These are phyloP conservation scores for Paraconiothyrium brasiliense DNA, from an alignment of 2,329 filamentous ascomycete genomes.

Conservation along the genomic window DNA sequence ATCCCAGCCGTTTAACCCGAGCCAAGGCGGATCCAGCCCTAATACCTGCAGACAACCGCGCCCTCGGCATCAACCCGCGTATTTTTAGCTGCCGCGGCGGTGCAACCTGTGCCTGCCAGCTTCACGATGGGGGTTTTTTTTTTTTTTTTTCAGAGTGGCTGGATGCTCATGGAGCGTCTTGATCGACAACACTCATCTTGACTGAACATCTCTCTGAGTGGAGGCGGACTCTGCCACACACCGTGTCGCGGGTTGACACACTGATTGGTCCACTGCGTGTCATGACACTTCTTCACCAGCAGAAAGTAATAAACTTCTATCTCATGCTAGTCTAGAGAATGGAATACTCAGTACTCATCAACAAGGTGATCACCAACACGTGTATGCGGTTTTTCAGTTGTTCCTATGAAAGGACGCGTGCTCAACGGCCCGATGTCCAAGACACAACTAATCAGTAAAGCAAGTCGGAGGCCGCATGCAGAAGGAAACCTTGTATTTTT, in stretches of 20 bases:
- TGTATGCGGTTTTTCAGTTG: too few relatives aligned
- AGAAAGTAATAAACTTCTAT: neutral
- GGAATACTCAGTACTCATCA: too few relatives aligned
- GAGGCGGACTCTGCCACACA: neutral
- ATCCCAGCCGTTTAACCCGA: slow-evolving; percentile 5
- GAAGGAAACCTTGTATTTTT: too few relatives aligned
- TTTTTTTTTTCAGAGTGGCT: too few relatives aligned
- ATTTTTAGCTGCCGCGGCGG: slow-evolving; percentile 13
- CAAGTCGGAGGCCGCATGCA: too few relatives aligned
- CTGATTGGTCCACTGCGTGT: neutral
- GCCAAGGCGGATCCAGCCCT: slow-evolving; percentile 5
- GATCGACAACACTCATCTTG: neutral
- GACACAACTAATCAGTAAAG: neutral
- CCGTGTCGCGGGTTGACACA: neutral
- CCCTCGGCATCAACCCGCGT: slow-evolving; percentile 2
- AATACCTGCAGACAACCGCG: slow-evolving; percentile 1
- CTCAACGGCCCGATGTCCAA: neutral
- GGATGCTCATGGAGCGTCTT: neutral
- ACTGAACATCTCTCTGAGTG: neutral
- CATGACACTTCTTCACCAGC: neutral
- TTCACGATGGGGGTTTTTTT: too few relatives aligned
- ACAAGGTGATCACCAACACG: too few relatives aligned
- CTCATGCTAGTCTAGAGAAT: neutral
- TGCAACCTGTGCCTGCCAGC: slow-evolving; percentile 7
- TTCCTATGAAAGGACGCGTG: neutral